Conservation (phyloP, 805 yeast genomes). For the Suhomyces sp. region DNA sequence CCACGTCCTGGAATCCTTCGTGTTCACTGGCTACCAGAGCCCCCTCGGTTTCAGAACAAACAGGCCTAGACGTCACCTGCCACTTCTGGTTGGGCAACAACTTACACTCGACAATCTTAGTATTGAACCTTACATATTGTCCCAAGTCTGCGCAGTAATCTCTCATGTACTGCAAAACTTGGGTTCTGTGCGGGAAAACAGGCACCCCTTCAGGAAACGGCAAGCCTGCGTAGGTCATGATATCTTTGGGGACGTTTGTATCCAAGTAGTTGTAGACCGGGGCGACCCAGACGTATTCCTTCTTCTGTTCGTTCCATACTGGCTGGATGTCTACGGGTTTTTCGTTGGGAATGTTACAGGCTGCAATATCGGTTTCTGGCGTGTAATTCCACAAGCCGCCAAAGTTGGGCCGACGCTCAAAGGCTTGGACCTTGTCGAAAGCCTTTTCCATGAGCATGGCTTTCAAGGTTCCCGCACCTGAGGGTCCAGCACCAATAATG, state of each 20-base stretch:
- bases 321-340: slow-evolving; percentile 16
- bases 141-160: slow-evolving; percentile 49
- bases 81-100: slow-evolving; percentile 30
- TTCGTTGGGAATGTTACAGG: slow-evolving; percentile 18
- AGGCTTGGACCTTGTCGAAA: slow-evolving; percentile 50
- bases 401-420: slow-evolving; percentile 53
- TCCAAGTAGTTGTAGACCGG: slow-evolving; percentile 65
- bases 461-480: slow-evolving; percentile 41
- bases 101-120: slow-evolving; percentile 45
- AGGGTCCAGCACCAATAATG: slow-evolving; percentile 78
- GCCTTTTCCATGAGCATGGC: slow-evolving; percentile 54
- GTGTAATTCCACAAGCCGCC: slow-evolving; percentile 83
- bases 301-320: slow-evolving; percentile 8
- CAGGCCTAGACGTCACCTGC: slow-evolving; percentile 38
- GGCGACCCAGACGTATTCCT: slow-evolving; percentile 22
- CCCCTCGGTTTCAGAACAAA: slow-evolving; percentile 29
- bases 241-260: slow-evolving; percentile 60
- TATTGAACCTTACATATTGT: slow-evolving; percentile 42
- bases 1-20: slow-evolving; percentile 8
- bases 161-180: slow-evolving; percentile 60
- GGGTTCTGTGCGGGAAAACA: slow-evolving; percentile 56
- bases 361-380: slow-evolving; percentile 21
- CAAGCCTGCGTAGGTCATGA: slow-evolving; percentile 63
- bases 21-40: slow-evolving; percentile 12
- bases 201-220: slow-evolving; percentile 49